These are phyloP conservation scores for Globisporangium solare DNA, from an alignment of 352 stramenopile genomes.

Conservation along the genomic window DNA sequence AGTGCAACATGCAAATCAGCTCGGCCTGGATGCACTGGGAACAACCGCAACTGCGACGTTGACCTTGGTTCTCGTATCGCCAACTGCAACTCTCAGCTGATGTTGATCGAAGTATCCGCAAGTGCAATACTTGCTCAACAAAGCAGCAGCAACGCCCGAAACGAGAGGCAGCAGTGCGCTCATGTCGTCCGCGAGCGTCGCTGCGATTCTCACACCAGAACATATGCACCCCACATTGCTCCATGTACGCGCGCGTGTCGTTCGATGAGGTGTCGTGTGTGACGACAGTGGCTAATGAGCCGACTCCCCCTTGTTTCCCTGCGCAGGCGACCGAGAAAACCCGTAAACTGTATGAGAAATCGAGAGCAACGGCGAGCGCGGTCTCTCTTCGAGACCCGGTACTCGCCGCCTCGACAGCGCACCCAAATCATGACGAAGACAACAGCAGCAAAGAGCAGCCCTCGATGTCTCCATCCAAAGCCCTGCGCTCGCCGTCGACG, in stretches of 20 bases:
- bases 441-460: not conserved
- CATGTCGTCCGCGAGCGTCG: constrained; percentile 29
- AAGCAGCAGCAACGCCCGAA: too few relatives aligned
- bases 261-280: not conserved
- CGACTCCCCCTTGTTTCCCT: too few relatives aligned
- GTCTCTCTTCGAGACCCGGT: constrained; percentile 11
- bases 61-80: too few relatives aligned
- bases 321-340: constrained; percentile 49
- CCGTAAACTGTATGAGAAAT: constrained; percentile 39
- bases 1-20: too few relatives aligned
- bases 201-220: not conserved
- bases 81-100: constrained; percentile 8
- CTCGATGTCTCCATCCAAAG: not conserved
- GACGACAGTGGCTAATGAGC: too few relatives aligned
- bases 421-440: constrained; percentile 22
- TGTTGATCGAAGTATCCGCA: too few relatives aligned
- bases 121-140: too few relatives aligned
- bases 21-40: too few relatives aligned
- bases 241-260: constrained; percentile 21
- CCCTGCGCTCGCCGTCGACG: constrained; percentile 18
- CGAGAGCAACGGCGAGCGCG: constrained; percentile 10
- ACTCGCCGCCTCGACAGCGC: constrained; percentile 1
- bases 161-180: constrained; percentile 1
- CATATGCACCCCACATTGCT: constrained; percentile 49
- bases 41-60: too few relatives aligned